Evolutionary conservation across 306 rosid species (phyloP).

Genomic region (Alnus glutinosa): DNA sequence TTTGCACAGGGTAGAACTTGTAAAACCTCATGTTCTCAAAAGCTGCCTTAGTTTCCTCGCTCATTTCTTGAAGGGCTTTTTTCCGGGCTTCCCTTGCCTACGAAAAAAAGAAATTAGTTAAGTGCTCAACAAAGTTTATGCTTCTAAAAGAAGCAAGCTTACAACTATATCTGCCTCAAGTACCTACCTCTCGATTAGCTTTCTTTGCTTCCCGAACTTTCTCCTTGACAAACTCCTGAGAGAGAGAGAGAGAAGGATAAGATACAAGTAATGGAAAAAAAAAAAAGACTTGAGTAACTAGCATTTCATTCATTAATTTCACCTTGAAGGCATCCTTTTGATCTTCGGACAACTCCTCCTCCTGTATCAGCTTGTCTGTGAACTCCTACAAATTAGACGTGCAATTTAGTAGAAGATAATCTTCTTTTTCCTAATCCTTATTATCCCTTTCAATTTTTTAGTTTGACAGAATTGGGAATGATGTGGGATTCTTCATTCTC

Average conservation of each 20-base stretch:
- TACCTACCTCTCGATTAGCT: constrained; percentile 79
- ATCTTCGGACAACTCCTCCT: constrained; percentile 59
- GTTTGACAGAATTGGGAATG: constrained; percentile 2
- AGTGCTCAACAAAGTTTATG: constrained; percentile 5
- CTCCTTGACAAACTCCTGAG: constrained; percentile 77
- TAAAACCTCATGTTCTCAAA: constrained; percentile 73
- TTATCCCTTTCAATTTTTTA: not conserved
- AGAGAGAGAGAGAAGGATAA: not conserved
- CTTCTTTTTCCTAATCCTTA: not conserved
- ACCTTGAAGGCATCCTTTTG: constrained; percentile 82
- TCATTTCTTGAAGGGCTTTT: constrained; percentile 76
- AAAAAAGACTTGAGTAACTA: not conserved
- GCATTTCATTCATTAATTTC: constrained; percentile 15
- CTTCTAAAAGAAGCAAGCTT: not conserved
- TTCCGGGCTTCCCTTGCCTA: constrained; percentile 84
- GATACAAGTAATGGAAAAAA: not conserved
- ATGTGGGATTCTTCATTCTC: constrained; percentile 4
- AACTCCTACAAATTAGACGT: constrained; percentile 62
- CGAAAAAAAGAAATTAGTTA: constrained; percentile 1
- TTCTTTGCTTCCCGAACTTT: constrained; percentile 78
- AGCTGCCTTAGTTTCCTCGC: constrained; percentile 66
- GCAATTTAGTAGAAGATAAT: constrained; percentile 10
- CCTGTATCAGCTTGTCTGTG: constrained; percentile 67
- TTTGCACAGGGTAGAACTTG: constrained; percentile 78
- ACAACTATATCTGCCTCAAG: constrained; percentile 6